Evolutionary conservation across 371 early-diverging fungal genomes (phyloP), one percentile per base, ranked within the genome.

Genomic region (Actinomortierella wolfii): DNA sequence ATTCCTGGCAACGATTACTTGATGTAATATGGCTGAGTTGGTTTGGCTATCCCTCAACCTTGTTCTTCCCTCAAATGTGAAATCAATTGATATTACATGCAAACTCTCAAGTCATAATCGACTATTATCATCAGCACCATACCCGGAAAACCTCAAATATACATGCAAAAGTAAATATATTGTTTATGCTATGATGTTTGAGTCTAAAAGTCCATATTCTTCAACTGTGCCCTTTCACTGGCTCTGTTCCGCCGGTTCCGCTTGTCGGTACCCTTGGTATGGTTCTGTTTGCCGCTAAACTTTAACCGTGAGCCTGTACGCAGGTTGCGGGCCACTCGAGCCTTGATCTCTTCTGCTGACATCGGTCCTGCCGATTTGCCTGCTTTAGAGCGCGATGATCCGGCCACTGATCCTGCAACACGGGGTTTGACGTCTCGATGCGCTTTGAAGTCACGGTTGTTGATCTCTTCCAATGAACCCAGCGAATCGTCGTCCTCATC

Each of bases 381-480:
- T 45, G 57, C 51, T 67, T 68, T 58, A 60, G 44, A 5, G 55
- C 64, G 56, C 1, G 57, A 59, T 24, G 73, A 60, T 48, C 66
- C 73, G 24, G 63, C 69, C 23, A 63, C 59, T 18, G 66, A 63
- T 45, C 57, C 65, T 28, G 62, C 58, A 15, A 66, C 68, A 41
- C 54, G 62, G 42, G 67, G 66, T 43, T 68, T 69, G 14, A 61
- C 60, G 64, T 87, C 87, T 15, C 86, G 78, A 54, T 85, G 75
- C 6, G 86, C 86, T 46, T 85, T 83, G 59, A 71, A 88, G 9
- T 76, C 76, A 26, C 86, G 77, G 67, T 89, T 86, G 68, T 83
- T 84, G 51, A 78, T 58, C 42, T 62, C 81, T 4, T 78, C 81
- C 54, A 64, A 46, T 1, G 70, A 67, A 1, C 64, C 76, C 26